Percentiles rank a stretch among this genome's conserved stretches.
These are phyloP conservation scores for Penicillium angulare DNA, from an alignment of 495 filamentous ascomycete species.

Conservation along the genomic window DNA sequence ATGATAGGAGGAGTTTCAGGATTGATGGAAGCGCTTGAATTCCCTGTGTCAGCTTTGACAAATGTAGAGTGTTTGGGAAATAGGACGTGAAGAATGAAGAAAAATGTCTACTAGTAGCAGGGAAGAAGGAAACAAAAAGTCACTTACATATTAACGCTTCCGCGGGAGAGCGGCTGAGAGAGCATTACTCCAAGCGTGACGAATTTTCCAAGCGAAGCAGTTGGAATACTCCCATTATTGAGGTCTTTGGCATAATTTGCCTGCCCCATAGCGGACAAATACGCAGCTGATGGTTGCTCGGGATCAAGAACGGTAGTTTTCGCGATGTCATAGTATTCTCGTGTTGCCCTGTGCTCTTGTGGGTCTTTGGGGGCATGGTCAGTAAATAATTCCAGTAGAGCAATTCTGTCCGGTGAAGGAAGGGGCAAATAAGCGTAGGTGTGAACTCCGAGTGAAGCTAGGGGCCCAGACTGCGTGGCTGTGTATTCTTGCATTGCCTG, in stretches of 20 bases:
- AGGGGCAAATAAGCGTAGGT: neutral
- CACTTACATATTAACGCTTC: neutral
- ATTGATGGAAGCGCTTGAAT: neutral
- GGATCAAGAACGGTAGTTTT: neutral
- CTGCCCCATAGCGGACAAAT: neutral
- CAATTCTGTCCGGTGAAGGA: neutral
- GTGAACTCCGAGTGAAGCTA: neutral
- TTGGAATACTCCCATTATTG: neutral
- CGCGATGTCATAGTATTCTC: neutral
- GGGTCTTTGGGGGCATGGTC: neutral
- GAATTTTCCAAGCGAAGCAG: neutral
- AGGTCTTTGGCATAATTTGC: conserved; percentile 1
- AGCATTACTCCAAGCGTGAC: neutral
- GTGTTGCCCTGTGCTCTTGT: neutral
- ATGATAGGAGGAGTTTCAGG: neutral
- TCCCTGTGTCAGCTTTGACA: neutral
- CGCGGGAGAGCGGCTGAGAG: neutral
- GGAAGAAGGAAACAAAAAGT: neutral
- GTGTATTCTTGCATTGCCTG: neutral
- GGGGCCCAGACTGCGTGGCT: neutral
- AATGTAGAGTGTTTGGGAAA: neutral
- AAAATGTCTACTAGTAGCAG: neutral
- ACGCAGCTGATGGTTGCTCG: neutral
- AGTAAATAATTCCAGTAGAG: neutral
- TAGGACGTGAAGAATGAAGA: neutral